Conservation (phyloP, 306 rosid species). For the Adenanthera pavonina region DNA sequence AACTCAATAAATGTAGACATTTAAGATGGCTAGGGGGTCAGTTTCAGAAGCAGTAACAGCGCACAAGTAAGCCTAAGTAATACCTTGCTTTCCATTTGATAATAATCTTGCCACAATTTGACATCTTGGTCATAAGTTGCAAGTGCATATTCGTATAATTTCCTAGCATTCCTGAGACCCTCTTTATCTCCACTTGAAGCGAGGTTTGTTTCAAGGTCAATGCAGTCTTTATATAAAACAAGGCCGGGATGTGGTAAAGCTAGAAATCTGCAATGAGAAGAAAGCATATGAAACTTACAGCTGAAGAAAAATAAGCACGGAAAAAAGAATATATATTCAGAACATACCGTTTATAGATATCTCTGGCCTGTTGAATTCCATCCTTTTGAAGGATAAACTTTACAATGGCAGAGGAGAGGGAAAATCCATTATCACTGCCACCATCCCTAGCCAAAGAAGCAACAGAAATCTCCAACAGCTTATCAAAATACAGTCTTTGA, state of each 20-base stretch:
- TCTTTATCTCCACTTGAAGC: conserved; percentile 73
- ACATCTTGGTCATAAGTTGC: conserved; percentile 68
- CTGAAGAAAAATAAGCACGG: conserved; percentile 18
- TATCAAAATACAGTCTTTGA: conserved; percentile 65
- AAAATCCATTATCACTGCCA: conserved; percentile 83
- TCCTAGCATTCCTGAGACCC: conserved; percentile 71
- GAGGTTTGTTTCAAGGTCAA: conserved; percentile 77
- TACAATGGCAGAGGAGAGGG: conserved; percentile 73
- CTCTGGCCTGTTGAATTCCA: conserved; percentile 78
- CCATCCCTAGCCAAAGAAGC: conserved; percentile 61
- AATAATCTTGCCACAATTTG: conserved; percentile 76
- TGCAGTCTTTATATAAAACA: conserved; percentile 66
- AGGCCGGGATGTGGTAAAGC: conserved; percentile 89
- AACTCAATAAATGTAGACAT: conserved; percentile 2
- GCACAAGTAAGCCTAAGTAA: background rate
- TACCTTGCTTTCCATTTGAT: conserved; percentile 80
- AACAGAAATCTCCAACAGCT: conserved; percentile 74
- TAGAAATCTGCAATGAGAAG: conserved; percentile 68
- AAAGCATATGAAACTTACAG: background rate
- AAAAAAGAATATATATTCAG: conserved; percentile 12
- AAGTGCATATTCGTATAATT: conserved; percentile 77
- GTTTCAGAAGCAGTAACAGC: conserved; percentile 3
- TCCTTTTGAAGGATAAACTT: conserved; percentile 73
- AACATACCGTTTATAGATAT: conserved; percentile 73
- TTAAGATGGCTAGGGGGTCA: background rate